Evolutionary conservation across 164 flowering plant species (phyloP), one percentile per base, ranked within the genome.

Genomic region (Vitis rupestris): DNA sequence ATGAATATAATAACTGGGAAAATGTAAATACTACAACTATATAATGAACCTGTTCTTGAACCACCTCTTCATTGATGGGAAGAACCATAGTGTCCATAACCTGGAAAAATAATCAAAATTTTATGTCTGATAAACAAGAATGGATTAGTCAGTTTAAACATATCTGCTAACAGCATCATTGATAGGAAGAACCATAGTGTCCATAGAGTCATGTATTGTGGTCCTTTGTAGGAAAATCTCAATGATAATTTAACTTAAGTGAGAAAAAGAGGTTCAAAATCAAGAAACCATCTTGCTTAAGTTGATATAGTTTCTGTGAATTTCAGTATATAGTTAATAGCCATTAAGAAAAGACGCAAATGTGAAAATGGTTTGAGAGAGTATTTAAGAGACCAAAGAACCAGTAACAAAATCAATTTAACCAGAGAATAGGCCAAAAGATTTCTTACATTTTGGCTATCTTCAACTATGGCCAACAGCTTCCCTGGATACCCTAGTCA

Each of bases 401-500:
- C 14, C 49, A 60, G n/a, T 12, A 50, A 50, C 29, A 15, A 29
- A 19, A 51, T 59, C 3, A 61, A 58, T 17, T 9, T 47, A 55
- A 62, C 50, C 10, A 49, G 29, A 3, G 62, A 30, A 29, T 37
- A 37, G 53, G 53, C 14, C 14, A 13, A 13, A 9, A 13, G 14
- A 50, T 10, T 50, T 19, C 78, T 62, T 75, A 75, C 78, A 55
- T 61, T 66, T 64, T 66, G 60, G 59, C 54, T 63, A 53, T 75
- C 78, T 52, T 71, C 74, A 23, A 62, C 60, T 7, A 56, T 70
- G 37, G 59, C 53, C 66, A 63, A 61, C 57, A 67, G 58, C 74
- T 75, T 75, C 74, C 56, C 70, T 44, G 74, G 78, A 67, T 71
- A 68, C 59, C 78, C 78, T 74, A 59, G 10, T 66, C 44, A 59